These are phyloP conservation scores for Mycosphaerelloides madeirae DNA, from an alignment of 2,329 filamentous ascomycete species.

Conservation along the genomic window DNA sequence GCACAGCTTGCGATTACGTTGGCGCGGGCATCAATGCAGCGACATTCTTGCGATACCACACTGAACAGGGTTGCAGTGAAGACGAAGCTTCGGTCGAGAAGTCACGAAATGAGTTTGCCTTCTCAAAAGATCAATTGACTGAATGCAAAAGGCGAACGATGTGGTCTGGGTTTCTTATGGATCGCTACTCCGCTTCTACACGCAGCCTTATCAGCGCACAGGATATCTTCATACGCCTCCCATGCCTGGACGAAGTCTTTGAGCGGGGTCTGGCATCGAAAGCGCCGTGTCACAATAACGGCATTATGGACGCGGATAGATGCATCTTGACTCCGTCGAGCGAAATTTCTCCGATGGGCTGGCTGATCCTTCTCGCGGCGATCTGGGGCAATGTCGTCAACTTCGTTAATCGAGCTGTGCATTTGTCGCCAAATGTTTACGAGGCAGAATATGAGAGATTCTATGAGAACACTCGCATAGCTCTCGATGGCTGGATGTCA, in stretches of 20 bases:
- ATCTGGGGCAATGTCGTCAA: conserved; percentile 63
- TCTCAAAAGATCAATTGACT: conserved; percentile 42
- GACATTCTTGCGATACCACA: conserved; percentile 53
- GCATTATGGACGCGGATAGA: conserved; percentile 38
- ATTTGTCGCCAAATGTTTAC: conserved; percentile 42
- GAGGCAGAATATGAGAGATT: conserved; percentile 47
- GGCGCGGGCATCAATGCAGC: conserved; percentile 58
- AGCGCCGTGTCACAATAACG: conserved; percentile 58
- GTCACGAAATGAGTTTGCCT: conserved; percentile 20
- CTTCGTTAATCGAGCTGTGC: conserved; percentile 52
- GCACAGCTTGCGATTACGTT: conserved; percentile 60
- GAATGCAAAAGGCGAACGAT: conserved; percentile 68
- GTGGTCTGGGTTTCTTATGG: conserved; percentile 67
- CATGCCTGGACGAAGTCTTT: conserved; percentile 57
- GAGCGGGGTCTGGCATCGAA: conserved; percentile 55
- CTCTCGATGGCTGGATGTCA: conserved; percentile 55
- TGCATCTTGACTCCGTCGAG: conserved; percentile 35
- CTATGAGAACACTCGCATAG: conserved; percentile 48
- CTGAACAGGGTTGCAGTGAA: conserved; percentile 48
- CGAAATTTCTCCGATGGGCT: conserved; percentile 51
- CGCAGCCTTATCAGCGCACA: conserved; percentile 56
- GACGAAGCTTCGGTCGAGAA: conserved; percentile 11
- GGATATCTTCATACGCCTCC: conserved; percentile 63
- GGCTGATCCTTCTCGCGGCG: conserved; percentile 58
- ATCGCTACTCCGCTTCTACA: conserved; percentile 55